Evolutionary conservation across 75 land plant genomes (phyloP), one percentile per base, ranked within the genome.

Genomic region (Chamaecyparis obtusa): DNA sequence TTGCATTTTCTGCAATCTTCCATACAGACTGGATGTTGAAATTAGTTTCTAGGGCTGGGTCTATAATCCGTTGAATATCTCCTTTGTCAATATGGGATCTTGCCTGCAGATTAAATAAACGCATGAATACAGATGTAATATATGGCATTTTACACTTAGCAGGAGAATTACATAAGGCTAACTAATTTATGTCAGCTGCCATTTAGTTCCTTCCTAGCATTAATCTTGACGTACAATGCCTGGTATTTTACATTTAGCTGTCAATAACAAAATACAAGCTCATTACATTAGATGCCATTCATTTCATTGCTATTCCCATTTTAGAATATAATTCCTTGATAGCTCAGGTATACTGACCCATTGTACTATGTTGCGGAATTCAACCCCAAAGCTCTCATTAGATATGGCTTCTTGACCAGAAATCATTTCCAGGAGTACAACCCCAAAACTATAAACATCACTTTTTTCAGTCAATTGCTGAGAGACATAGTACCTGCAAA

Each of bases 391-490:
- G 60, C 83, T 92, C 77, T 92, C 96, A 76, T 90, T 93, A 36
- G 96, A 95, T 57, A 95, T 91, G 15, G 96, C 91, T 88, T 95
- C 94, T 86, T 90, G 89, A 83, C 95, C 96, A 64, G 96, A 95
- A 46, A 95, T 90, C 51, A 95, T 71, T 89, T 95, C 95, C 30
- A 94, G 90, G 30, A 95, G 95, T 57, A 95, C 92, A 54, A 95
- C 91, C 10, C 96, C 95, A 89, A 95, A 95, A 86, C 96, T 95
- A 83, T 94, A 95, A 36, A 95, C 90, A 77, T 95, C 96, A 79
- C 96, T 95, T 67, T 94, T 95, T 39, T 95, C 95, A 24, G 96
- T 95, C 36, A 95, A 90, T 39, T 94, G 94, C 86, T 95, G 94
- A 51, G 96, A 92, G 79, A 91, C 88, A 51, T 93, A 92, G 85